phyloP scores from a whole-genome alignment of 345 rosid species.

The Dimocarpus longan region DNA sequence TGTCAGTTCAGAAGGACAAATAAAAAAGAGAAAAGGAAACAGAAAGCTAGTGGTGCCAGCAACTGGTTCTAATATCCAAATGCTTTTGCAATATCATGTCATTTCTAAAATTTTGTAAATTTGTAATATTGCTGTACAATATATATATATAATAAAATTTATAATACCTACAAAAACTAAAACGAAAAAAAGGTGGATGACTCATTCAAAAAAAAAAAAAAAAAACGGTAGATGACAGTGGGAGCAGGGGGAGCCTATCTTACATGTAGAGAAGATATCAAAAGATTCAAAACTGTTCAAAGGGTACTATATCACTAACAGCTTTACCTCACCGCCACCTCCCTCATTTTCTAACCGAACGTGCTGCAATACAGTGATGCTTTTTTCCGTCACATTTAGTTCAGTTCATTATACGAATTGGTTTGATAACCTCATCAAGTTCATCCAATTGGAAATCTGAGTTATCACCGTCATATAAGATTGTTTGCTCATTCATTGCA shows the following conservation, averaged over 20 bases:
- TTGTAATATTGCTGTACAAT: constrained; percentile 13
- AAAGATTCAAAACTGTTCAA: not conserved
- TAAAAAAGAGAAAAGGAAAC: not conserved
- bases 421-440: constrained; percentile 59
- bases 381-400: not conserved
- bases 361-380: not conserved
- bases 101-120: constrained; percentile 6
- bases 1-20: not conserved
- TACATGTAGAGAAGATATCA: not conserved
- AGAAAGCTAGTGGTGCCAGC: not conserved
- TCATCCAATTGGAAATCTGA: constrained; percentile 38
- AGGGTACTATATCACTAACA: not conserved
- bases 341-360: not conserved
- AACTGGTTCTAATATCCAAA: not conserved
- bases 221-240: too few relatives aligned
- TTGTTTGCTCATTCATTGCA: constrained; percentile 23
- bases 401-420: constrained; percentile 50
- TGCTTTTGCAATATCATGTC: constrained; percentile 11
- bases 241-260: not conserved
- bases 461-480: constrained; percentile 34
- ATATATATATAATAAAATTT: not conserved
- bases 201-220: not conserved
- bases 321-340: not conserved
- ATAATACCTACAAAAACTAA: not conserved
- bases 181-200: not conserved